Percentiles rank a stretch among this genome's conserved stretches.
phyloP scores from a whole-genome alignment of 805 yeast species.

The Metschnikowia dekortorum region DNA sequence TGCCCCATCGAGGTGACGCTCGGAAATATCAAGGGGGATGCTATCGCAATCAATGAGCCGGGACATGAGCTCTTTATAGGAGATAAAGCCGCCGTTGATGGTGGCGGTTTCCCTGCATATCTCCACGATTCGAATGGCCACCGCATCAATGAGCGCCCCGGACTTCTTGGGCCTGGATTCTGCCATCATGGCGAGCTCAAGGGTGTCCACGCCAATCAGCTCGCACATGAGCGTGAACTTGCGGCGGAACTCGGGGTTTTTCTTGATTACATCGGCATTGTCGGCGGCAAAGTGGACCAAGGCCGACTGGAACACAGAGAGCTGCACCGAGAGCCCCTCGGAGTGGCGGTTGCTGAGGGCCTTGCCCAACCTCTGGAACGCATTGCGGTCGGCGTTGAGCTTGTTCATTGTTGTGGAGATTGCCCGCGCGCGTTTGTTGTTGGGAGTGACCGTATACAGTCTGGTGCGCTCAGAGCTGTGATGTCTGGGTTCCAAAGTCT shows the following conservation, averaged over 20 bases:
- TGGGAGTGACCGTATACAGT: too few relatives aligned
- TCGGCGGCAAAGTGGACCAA: slow-evolving; percentile 69
- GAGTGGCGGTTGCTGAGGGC: slow-evolving; percentile 50
- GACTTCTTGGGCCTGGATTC: slow-evolving; percentile 21
- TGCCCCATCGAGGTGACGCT: slow-evolving; percentile 54
- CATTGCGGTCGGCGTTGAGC: slow-evolving; percentile 13
- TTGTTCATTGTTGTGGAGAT: slow-evolving; percentile 1
- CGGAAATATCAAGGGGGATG: slow-evolving; percentile 30
- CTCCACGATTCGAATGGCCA: slow-evolving; percentile 73
- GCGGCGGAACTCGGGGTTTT: slow-evolving; percentile 59
- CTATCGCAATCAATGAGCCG: slow-evolving; percentile 27
- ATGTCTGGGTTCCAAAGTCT: too few relatives aligned
- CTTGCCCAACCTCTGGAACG: slow-evolving; percentile 49
- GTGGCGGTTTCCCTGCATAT: slow-evolving; percentile 65
- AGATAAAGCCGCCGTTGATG: slow-evolving; percentile 77
- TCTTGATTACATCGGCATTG: slow-evolving; percentile 62
- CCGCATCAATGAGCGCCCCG: slow-evolving; percentile 58
- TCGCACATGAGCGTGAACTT: slow-evolving; percentile 75
- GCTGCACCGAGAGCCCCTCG: slow-evolving; percentile 61
- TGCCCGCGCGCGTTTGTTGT: neutral
- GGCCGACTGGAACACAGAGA: slow-evolving; percentile 72
- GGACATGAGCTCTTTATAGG: slow-evolving; percentile 43
- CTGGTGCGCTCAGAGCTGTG: too few relatives aligned
- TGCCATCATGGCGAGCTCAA: slow-evolving; percentile 35
- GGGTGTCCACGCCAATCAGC: slow-evolving; percentile 81